A percentile compares a stretch with the other conserved stretches of the same genome.
phyloP scores from a whole-genome alignment of 139 green algal genomes.

The Coccomyxa sp. region DNA sequence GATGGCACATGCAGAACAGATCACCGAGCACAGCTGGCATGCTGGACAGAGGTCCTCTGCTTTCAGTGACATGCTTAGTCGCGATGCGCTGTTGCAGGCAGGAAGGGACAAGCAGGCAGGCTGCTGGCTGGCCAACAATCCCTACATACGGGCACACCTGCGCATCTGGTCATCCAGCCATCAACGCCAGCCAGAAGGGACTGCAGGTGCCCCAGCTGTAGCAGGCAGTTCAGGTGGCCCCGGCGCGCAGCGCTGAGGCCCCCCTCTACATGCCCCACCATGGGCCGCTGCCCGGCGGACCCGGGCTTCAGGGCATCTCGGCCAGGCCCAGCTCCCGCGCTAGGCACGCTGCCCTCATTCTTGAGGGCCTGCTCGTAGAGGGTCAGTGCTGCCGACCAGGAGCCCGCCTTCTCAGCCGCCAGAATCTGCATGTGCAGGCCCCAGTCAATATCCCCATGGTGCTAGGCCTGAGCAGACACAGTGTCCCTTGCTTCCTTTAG shows the following conservation, averaged over 20 bases:
- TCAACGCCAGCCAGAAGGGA: constrained; percentile 72
- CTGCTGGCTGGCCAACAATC: too few species aligned
- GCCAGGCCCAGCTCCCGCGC: background rate
- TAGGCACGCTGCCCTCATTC: background rate
- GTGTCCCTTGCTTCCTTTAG: too few species aligned
- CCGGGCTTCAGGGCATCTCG: too few species aligned
- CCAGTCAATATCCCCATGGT: too few species aligned
- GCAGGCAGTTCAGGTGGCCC: constrained; percentile 61
- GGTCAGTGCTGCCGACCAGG: constrained; percentile 79
- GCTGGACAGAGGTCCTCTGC: too few species aligned
- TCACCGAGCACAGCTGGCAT: too few species aligned
- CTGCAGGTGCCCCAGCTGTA: constrained; percentile 78
- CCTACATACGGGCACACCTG: constrained; percentile 8
- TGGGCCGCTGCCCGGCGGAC: background rate
- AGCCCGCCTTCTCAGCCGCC: constrained; percentile 80
- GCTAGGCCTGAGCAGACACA: too few species aligned
- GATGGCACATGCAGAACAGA: background rate
- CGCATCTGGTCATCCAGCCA: constrained; percentile 21
- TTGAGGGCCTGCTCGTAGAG: constrained; percentile 73
- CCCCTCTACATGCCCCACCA: background rate
- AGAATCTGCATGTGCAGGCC: constrained; percentile 64
- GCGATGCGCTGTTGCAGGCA: too few species aligned
- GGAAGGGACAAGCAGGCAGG: too few species aligned
- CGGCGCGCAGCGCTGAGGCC: constrained; percentile 34
- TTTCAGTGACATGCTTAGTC: too few species aligned